phyloP scores from a whole-genome alignment of 768 basidiomycete species.

The Galerina marginata region DNA sequence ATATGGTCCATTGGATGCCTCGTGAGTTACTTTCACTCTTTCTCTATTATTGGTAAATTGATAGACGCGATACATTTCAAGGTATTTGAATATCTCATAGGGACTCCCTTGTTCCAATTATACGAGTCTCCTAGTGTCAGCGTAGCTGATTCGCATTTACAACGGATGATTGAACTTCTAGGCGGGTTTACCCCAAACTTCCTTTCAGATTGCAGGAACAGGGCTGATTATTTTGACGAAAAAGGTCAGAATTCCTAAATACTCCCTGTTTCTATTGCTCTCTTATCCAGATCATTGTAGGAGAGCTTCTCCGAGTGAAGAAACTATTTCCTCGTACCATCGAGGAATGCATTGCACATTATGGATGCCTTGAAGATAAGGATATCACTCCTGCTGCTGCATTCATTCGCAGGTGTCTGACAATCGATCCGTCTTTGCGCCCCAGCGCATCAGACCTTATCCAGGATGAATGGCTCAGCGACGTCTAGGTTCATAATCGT shows the following conservation, averaged over 20 bases:
- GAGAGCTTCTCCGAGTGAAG: constrained; percentile 3
- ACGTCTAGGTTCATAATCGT: background rate
- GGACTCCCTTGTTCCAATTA: too few relatives aligned
- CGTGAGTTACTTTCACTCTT: too few relatives aligned
- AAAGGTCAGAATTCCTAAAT: background rate
- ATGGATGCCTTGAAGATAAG: background rate
- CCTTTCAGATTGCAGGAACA: background rate
- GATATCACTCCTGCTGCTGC: background rate
- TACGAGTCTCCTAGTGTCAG: too few relatives aligned
- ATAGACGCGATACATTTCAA: too few relatives aligned
- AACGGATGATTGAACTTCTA: constrained; percentile 3
- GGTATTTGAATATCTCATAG: too few relatives aligned
- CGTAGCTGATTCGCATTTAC: background rate
- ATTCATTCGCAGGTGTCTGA: background rate
- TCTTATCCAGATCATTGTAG: background rate
- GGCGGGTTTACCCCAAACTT: background rate
- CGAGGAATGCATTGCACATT: background rate
- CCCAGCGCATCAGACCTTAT: constrained; percentile 5
- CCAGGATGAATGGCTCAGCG: constrained; percentile 1
- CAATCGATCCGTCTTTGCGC: background rate
- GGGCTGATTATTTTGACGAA: constrained; percentile 2
- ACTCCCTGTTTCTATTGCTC: background rate
- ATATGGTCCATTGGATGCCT: too few relatives aligned
- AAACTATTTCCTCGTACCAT: constrained; percentile 1
- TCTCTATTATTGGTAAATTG: too few relatives aligned